phyloP scores from a whole-genome alignment of 2,329 filamentous ascomycete genomes.

The Epichloe scottii region DNA sequence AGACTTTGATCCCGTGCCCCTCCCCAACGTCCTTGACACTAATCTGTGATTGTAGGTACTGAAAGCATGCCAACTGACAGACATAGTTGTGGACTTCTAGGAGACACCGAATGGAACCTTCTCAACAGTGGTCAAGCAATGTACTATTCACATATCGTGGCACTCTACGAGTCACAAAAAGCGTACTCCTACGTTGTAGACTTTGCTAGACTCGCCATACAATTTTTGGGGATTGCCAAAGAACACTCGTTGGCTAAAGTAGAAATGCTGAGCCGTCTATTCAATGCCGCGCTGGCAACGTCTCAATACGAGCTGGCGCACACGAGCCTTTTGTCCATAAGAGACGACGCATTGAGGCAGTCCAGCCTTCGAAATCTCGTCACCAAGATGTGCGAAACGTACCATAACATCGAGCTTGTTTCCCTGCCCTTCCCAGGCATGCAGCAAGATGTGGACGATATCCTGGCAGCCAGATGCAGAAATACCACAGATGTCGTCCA shows the following conservation, averaged over 20 bases:
- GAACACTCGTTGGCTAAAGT: conserved; percentile 36
- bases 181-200: conserved; percentile 72
- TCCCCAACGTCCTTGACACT: not conserved
- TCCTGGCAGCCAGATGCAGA: conserved; percentile 60
- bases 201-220: conserved; percentile 65
- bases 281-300: conserved; percentile 67
- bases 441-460: conserved; percentile 64
- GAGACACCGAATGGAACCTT: conserved; percentile 59
- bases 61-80: conserved; percentile 33
- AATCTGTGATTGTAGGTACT: conserved; percentile 23
- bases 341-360: conserved; percentile 57
- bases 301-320: conserved; percentile 76
- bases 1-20: not conserved
- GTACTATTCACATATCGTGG: conserved; percentile 79
- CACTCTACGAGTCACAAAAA: conserved; percentile 66
- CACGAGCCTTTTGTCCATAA: conserved; percentile 60
- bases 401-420: conserved; percentile 55
- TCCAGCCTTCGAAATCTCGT: conserved; percentile 60
- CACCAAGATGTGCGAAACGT: conserved; percentile 55
- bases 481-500: conserved; percentile 51
- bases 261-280: conserved; percentile 72
- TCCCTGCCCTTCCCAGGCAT: conserved; percentile 68
- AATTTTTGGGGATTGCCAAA: conserved; percentile 33
- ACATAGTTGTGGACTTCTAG: conserved; percentile 55
- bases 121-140: conserved; percentile 61